Base-by-base conservation (phyloP, 352 stramenopile species). In the Phytopythium mirpurense region DNA sequence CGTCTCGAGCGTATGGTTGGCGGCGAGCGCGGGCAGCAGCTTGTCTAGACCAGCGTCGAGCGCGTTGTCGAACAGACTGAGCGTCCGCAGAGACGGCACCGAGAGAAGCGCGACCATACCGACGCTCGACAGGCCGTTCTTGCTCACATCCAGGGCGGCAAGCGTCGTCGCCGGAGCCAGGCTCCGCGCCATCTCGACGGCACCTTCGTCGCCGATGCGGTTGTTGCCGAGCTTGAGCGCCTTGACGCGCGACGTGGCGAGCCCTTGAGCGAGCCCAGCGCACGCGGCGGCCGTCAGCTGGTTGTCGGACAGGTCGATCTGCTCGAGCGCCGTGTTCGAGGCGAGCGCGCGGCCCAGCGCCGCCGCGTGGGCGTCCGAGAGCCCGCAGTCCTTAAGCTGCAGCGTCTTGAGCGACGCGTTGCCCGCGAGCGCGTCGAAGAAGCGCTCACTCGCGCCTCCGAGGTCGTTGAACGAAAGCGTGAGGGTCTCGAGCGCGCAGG, bases 31-130 rank as follows among this genome's bases (percentile, higher is more conserved):
- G 18, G 74, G 74, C 19, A 93, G 48, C 19, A 93, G 43, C 15
- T 81, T 51, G 12, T 41, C 43, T 23, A 93, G 45, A 7, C 73
- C 76, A 16, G 65, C 61, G 23, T 68, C 75, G 12, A 93, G 67
- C 27, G 71, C 68, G 65, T 91, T 93, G 67, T 91, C 79, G 42
- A 93, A 93, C 54, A 90, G 51, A 15, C 83, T 74, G n/a, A 93
- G 62, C 45, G 83, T 57, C 44, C 68, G 78, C 15, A 93, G 37
- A 9, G 60, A 56, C 27, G 69, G 58, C n/a, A 67, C 54, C 23
- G 67, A 60, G 3, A 91, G 57, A 29, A 90, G 62, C 21, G 60
- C 59, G 5, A 54, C 63, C 58, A 91, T 72, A 23, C 78, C 69
- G 18, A 44, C 47, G 31, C 70, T 62, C 0, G 76, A 82, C 19